These are phyloP conservation scores for Solanum peruvianum DNA, from an alignment of 257 asterid species.

Conservation along the genomic window DNA sequence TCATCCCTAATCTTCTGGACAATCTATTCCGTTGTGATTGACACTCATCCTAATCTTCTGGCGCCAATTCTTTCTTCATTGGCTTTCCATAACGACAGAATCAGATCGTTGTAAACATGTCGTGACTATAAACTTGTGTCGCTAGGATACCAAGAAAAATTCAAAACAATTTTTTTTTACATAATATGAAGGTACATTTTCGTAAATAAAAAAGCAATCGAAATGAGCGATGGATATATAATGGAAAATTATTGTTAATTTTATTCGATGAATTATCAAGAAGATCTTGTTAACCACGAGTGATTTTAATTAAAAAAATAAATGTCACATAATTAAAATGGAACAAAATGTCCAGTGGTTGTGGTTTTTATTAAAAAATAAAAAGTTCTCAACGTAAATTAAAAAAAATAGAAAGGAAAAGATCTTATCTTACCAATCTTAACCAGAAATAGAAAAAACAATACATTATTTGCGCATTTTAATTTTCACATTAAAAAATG, in stretches of 20 bases:
- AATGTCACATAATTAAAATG: background rate
- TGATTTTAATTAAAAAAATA: too few relatives aligned
- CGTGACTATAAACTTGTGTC: background rate
- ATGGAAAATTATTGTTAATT: background rate
- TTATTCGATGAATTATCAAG: too few relatives aligned
- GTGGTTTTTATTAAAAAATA: background rate
- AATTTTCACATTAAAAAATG: background rate
- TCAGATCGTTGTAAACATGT: background rate
- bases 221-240: background rate
- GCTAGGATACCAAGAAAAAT: accelerated
- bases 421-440: background rate
- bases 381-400: too few relatives aligned
- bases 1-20: too few relatives aligned
- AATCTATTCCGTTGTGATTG: too few relatives aligned
- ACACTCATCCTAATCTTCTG: too few relatives aligned
- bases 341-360: background rate
- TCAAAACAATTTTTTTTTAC: background rate
- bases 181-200: too few relatives aligned
- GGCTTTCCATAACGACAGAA: too few relatives aligned
- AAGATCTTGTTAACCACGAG: too few relatives aligned
- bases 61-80: too few relatives aligned
- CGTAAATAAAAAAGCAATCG: too few relatives aligned
- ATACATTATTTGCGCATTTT: background rate
- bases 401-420: accelerated
- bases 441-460: background rate